phyloP scores from a whole-genome alignment of 2,329 filamentous ascomycete genomes.

The Aspergillus thermomutatus region DNA sequence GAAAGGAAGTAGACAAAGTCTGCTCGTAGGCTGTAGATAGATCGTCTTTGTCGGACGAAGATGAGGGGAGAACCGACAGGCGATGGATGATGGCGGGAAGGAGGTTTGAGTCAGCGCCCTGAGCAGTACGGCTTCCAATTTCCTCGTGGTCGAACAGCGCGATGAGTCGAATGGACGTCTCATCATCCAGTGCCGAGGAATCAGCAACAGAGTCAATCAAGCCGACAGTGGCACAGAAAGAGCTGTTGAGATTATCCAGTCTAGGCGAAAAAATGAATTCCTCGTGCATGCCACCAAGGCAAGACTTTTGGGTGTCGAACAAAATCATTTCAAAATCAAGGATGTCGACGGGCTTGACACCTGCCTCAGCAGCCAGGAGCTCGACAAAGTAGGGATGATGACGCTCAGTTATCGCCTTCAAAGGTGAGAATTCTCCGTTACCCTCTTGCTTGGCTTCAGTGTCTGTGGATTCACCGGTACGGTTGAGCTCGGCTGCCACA shows the following conservation, averaged over 20 bases:
- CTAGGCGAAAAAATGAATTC: slow-evolving; percentile 96
- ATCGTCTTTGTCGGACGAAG: slow-evolving; percentile 56
- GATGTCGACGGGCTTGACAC: slow-evolving; percentile 66
- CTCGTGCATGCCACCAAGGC: slow-evolving; percentile 82
- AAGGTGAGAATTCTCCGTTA: slow-evolving; percentile 64
- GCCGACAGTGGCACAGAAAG: slow-evolving; percentile 84
- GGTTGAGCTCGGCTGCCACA: slow-evolving; percentile 82
- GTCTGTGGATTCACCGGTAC: slow-evolving; percentile 51
- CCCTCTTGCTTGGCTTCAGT: slow-evolving; percentile 35
- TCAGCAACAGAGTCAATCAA: slow-evolving; percentile 74
- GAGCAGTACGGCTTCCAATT: slow-evolving; percentile 86
- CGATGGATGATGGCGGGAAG: slow-evolving; percentile 83
- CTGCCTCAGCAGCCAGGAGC: slow-evolving; percentile 76
- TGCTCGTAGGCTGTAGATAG: slow-evolving; percentile 86
- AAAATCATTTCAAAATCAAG: slow-evolving; percentile 96
- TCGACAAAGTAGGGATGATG: slow-evolving; percentile 88
- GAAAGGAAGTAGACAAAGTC: slow-evolving; percentile 83
- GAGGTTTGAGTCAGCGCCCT: slow-evolving; percentile 90
- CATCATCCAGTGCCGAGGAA: slow-evolving; percentile 64
- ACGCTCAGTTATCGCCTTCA: slow-evolving; percentile 73
- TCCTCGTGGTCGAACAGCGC: slow-evolving; percentile 98
- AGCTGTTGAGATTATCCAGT: slow-evolving; percentile 94
- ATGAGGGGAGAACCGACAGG: slow-evolving; percentile 72
- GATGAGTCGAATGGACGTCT: slow-evolving; percentile 82
- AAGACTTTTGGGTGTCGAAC: slow-evolving; percentile 90